These are phyloP conservation scores for Arctostaphylos glauca DNA, from an alignment of 148 eudicot genomes.

Conservation along the genomic window DNA sequence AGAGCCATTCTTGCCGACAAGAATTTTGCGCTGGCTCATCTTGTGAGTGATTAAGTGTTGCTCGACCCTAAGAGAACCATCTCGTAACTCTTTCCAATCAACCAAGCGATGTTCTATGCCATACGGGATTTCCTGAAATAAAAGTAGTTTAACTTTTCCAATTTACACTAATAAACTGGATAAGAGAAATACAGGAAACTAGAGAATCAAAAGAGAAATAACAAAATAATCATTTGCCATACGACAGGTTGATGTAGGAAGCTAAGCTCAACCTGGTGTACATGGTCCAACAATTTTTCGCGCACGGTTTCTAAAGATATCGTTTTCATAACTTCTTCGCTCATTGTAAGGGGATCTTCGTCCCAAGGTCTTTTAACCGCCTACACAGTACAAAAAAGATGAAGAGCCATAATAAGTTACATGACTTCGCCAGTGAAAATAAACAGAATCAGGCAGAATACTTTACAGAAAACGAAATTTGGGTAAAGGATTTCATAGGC, in stretches of 20 bases:
- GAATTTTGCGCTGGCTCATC: conserved; percentile 86
- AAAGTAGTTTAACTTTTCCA: conserved; percentile 11
- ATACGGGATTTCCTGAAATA: conserved; percentile 85
- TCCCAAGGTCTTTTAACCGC: conserved; percentile 94
- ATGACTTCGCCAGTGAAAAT: conserved; percentile 1
- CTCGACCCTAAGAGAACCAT: conserved; percentile 90
- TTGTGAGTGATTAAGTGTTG: conserved; percentile 85
- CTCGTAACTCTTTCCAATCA: conserved; percentile 83
- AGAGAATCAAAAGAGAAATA: not conserved
- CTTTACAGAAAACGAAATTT: not conserved
- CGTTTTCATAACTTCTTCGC: conserved; percentile 95
- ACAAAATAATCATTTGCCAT: not conserved
- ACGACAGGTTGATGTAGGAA: not conserved
- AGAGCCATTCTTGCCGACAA: conserved; percentile 90
- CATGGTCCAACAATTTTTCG: conserved; percentile 78
- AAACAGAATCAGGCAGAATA: not conserved
- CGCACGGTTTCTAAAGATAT: conserved; percentile 92
- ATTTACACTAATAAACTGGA: not conserved
- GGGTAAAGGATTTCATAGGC: not conserved
- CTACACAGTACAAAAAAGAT: conserved; percentile 29
- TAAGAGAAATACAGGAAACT: not conserved
- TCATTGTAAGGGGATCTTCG: conserved; percentile 84
- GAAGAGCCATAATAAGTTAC: conserved; percentile 4
- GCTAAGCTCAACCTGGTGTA: conserved; percentile 67
- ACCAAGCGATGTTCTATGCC: conserved; percentile 77